phyloP scores from a whole-genome alignment of 805 yeast genomes.

The Clavispora santaluciae region DNA sequence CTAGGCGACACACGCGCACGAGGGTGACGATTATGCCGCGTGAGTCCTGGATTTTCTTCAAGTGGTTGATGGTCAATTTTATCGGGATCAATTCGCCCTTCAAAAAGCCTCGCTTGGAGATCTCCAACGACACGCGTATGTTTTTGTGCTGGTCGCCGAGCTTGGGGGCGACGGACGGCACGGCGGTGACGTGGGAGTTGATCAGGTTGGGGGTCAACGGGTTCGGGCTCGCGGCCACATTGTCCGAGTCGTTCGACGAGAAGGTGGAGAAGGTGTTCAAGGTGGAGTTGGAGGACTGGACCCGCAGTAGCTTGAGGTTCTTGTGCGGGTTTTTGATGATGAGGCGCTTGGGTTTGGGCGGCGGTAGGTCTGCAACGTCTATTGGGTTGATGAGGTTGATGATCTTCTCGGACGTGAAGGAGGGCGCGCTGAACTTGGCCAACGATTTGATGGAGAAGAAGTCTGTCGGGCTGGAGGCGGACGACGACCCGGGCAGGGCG shows the following conservation, averaged over 20 bases:
- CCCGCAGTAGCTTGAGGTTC: constrained; percentile 24
- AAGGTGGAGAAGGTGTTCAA: constrained; percentile 26
- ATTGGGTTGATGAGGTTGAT: constrained; percentile 67
- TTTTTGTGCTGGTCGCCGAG: constrained; percentile 15
- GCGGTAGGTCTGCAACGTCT: constrained; percentile 62
- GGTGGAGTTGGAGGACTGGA: constrained; percentile 33
- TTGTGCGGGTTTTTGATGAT: constrained; percentile 51
- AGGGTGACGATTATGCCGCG: constrained; percentile 76
- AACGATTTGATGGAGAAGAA: constrained; percentile 17
- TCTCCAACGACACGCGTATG: constrained; percentile 34
- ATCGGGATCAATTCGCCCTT: constrained; percentile 80
- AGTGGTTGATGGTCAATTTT: constrained; percentile 60
- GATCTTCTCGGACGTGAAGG: constrained; percentile 48
- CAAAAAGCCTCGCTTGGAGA: constrained; percentile 62
- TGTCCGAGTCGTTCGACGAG: constrained; percentile 31
- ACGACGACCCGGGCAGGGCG: constrained; percentile 3
- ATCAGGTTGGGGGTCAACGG: neutral
- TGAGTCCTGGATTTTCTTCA: constrained; percentile 62
- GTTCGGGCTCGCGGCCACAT: constrained; percentile 2
- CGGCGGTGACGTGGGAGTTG: neutral
- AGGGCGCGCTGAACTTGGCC: constrained; percentile 23
- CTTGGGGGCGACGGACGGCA: neutral
- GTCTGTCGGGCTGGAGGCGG: neutral
- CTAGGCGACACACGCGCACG: constrained; percentile 69
- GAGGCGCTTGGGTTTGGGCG: constrained; percentile 62